Evolutionary conservation across 2,329 filamentous ascomycete genomes (phyloP), one percentile per base, ranked within the genome.

Genomic region (Nemania sp.): DNA sequence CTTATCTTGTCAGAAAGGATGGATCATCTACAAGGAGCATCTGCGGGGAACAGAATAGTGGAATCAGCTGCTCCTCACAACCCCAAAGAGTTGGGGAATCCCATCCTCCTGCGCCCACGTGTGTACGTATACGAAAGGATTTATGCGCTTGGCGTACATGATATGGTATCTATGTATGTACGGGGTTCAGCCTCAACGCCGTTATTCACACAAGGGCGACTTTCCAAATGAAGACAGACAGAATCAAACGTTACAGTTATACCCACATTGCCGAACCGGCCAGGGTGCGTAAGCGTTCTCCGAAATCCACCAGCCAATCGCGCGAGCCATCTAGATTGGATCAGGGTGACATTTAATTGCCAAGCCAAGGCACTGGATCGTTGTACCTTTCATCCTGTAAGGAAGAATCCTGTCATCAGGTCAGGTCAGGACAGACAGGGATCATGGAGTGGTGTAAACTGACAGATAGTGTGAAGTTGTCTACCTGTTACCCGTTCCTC

Each of bases 171-270:
- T 8, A 29, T 32, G 24, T 15, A 26, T 20, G 20, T 8, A 29
- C 45, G 18, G 22, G n/a, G 13, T 62, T 64, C 41, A 68, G 54
- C 49, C 51, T 65, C 38, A 52, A 38, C 7, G 22, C 18, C 24
- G 41, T 45, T 43, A 20, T 53, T 57, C 51, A 22, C 45, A 22
- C n/a, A 60, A 29, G 5, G 53, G 18, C 55, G 20, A 62, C 49
- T 63, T 61, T 62, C 64, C 60, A 49, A 59, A 64, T 64, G 45
- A 10, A 67, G 60, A 22, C 49, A 54, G 60, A 22, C 49, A 54
- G 55, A 59, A 70, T 70, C 65, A 56, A 68, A 70, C 68, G 68
- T 70, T 70, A 70, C 68, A 68, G 51, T 68, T 49, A 26, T 66
- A 55, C 32, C 53, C 45, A 41, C 52, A 59, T 24, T n/a, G 18